Conservation (phyloP, 345 rosid species). For the Arabis hirsuta region DNA sequence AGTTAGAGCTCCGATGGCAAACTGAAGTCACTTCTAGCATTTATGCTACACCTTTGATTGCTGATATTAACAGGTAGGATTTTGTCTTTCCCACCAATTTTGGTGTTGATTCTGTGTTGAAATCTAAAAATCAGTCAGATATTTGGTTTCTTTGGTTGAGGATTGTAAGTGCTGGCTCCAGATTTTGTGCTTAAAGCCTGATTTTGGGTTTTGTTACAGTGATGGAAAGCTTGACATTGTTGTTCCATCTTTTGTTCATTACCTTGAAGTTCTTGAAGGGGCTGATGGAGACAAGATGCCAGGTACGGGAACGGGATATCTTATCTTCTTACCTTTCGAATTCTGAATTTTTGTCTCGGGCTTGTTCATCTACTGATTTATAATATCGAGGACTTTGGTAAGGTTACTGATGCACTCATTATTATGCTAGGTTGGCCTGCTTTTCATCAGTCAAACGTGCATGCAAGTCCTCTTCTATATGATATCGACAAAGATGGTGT, state of each 20-base stretch:
- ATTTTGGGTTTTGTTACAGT: conserved; percentile 46
- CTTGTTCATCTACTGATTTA: conserved; percentile 7
- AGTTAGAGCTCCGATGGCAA: conserved; percentile 97
- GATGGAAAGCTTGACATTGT: conserved; percentile 99
- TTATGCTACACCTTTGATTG: conserved; percentile 90
- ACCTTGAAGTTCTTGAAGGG: conserved; percentile 98
- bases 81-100: background rate
- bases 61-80: conserved; percentile 85
- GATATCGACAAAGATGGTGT: conserved; percentile 98
- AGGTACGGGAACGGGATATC: conserved; percentile 49
- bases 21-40: conserved; percentile 98
- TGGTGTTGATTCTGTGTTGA: background rate
- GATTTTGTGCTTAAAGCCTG: background rate
- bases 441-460: conserved; percentile 97
- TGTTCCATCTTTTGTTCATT: conserved; percentile 95
- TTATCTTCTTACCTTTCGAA: conserved; percentile 15
- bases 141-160: conserved; percentile 4
- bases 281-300: conserved; percentile 99
- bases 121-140: background rate
- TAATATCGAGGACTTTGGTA: background rate
- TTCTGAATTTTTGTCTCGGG: background rate
- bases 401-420: conserved; percentile 27
- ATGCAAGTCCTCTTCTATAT: conserved; percentile 89
- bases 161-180: conserved; percentile 14
- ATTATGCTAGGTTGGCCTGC: conserved; percentile 94